phyloP scores from a whole-genome alignment of 2,329 filamentous ascomycete species.

The Colletotrichum euphorbiae region DNA sequence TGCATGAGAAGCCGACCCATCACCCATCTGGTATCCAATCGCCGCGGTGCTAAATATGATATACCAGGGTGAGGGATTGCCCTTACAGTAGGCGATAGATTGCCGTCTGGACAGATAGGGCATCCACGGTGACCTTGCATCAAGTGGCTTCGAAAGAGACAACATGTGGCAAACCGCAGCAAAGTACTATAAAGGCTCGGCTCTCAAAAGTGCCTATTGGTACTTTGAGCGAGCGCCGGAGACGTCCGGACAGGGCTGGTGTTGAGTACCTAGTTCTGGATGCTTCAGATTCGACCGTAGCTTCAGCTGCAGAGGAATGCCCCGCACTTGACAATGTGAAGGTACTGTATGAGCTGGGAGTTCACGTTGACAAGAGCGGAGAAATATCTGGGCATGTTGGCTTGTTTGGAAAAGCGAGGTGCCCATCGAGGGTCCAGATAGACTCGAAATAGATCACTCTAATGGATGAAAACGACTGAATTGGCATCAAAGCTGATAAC shows the following conservation, averaged over 20 bases:
- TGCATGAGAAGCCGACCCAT: slow-evolving; percentile 12
- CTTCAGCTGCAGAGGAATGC: background rate
- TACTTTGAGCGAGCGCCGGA: slow-evolving; percentile 14
- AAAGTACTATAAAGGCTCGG: slow-evolving; percentile 13
- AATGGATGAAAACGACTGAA: background rate
- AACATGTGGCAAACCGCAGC: slow-evolving; percentile 33
- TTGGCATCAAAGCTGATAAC: background rate
- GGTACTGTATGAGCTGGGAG: background rate
- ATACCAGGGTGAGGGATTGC: background rate
- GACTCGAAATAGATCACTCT: slow-evolving; percentile 3
- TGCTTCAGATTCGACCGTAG: background rate
- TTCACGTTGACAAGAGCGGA: background rate
- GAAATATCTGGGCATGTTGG: background rate
- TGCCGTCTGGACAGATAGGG: slow-evolving; percentile 4
- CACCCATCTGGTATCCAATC: slow-evolving; percentile 9
- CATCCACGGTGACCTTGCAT: background rate
- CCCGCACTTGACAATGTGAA: background rate
- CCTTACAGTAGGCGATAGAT: slow-evolving; percentile 24
- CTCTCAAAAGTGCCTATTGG: background rate
- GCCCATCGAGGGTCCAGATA: background rate
- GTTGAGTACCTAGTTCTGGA: background rate
- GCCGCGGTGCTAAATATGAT: background rate
- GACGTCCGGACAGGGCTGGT: background rate
- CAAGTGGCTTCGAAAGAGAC: slow-evolving; percentile 16
- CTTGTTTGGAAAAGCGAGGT: background rate